Conservation (phyloP, 371 early-diverging fungal genomes). For the Mortierella sp. region DNA sequence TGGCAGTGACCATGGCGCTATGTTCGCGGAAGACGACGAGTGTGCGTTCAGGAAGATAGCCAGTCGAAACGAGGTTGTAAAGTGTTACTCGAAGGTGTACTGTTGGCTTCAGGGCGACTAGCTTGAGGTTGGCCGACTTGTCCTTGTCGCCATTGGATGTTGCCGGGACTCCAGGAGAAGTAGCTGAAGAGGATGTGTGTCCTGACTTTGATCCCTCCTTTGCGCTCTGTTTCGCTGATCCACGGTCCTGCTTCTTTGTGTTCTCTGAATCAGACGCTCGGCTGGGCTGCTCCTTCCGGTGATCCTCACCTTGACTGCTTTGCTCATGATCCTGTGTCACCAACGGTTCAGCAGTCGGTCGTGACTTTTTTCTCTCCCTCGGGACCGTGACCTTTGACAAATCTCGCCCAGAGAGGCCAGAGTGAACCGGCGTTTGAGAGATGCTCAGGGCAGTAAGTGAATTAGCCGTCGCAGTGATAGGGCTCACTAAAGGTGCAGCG, state of each 20-base stretch:
- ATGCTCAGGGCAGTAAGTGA: conserved; percentile 44
- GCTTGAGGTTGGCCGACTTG: conserved; percentile 14
- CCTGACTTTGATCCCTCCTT: neutral
- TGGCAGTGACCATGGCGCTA: conserved; percentile 55
- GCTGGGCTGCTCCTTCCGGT: conserved; percentile 12
- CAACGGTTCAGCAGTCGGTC: conserved; percentile 24
- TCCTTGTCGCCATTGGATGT: conserved; percentile 5
- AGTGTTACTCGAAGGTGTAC: conserved; percentile 43
- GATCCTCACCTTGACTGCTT: neutral
- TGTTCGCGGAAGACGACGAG: conserved; percentile 54
- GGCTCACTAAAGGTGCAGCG: conserved; percentile 39
- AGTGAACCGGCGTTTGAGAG: conserved; percentile 14
- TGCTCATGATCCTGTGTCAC: conserved; percentile 14
- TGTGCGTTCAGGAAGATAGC: conserved; percentile 40
- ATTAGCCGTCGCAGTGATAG: conserved; percentile 40
- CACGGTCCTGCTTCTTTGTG: conserved; percentile 14
- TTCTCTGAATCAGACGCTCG: conserved; percentile 31
- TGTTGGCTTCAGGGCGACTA: conserved; percentile 22
- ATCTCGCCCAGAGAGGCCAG: conserved; percentile 23
- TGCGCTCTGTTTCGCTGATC: conserved; percentile 5
- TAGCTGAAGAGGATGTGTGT: conserved; percentile 1
- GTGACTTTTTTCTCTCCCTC: conserved; percentile 23
- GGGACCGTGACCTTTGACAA: conserved; percentile 36
- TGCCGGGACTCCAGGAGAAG: neutral
- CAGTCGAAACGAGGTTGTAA: conserved; percentile 39